Evolutionary conservation across 2,329 filamentous ascomycete genomes (phyloP), one percentile per base, ranked within the genome.

Genomic region (Didymella segeticola): DNA sequence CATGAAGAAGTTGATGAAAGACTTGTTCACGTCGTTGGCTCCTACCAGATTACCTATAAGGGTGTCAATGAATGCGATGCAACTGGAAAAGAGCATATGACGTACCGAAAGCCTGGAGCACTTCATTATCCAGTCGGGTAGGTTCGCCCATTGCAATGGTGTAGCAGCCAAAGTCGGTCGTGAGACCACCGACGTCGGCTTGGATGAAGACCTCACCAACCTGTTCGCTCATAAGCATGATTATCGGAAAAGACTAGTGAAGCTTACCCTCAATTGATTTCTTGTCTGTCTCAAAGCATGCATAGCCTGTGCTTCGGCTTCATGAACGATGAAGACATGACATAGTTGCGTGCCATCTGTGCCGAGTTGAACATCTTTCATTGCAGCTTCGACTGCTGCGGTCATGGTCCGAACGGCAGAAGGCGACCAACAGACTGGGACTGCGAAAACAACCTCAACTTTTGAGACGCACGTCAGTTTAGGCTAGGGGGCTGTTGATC

Each of bases 231-330:
- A 4, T 34, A 8, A 52, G n/a, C 36, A 20, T 8, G n/a, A n/a
- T n/a, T n/a, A n/a, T n/a, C 43, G 11, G 5, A 26, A 5, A 11
- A 9, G 5, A 15, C 19, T 20, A 6, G 12, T 14, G 7, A n/a
- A n/a, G n/a, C n/a, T n/a, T n/a, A n/a, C n/a, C n/a, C n/a, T n/a
- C n/a, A n/a, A n/a, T n/a, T n/a, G n/a, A n/a, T n/a, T n/a, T n/a
- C n/a, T n/a, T n/a, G n/a, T n/a, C n/a, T n/a, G n/a, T n/a, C n/a
- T 38, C 2, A 62, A 37, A 1, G 50, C 56, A 14, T 56, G 27
- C 17, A 43, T 58, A 9, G 60, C 63, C 7, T 57, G 53, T 1
- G 63, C 61, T 36, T 66, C 63, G 10, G 61, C 56, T 39, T 66
- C 61, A 17, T 62, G 56, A 1, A 61, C 60, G 36, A 64, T 48